Percentiles rank a stretch among this genome's conserved stretches.
These are phyloP conservation scores for Citrus mangshanensis DNA, from an alignment of 345 rosid species.

Conservation along the genomic window DNA sequence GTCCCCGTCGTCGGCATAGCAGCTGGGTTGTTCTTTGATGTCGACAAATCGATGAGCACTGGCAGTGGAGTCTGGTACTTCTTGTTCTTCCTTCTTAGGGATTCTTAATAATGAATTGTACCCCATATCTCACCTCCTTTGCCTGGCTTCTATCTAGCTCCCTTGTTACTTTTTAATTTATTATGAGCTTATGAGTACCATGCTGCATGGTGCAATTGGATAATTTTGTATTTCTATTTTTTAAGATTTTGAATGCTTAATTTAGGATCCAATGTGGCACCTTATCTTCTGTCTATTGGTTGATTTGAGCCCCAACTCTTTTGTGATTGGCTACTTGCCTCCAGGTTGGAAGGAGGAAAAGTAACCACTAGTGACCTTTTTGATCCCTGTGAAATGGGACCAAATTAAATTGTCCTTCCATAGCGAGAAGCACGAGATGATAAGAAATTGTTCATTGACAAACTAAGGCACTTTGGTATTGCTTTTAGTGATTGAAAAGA, in stretches of 20 bases:
- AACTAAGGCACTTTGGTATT: too few species aligned
- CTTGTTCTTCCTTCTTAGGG: constrained; percentile 44
- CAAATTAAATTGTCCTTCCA: not conserved
- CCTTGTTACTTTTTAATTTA: not conserved
- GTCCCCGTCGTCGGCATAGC: not conserved
- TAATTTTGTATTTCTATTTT: not conserved
- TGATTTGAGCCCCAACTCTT: not conserved
- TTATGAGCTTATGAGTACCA: not conserved
- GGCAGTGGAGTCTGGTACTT: constrained; percentile 22
- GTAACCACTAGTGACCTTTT: constrained; percentile 5
- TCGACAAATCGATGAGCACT: not conserved
- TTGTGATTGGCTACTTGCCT: constrained; percentile 13
- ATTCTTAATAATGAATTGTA: constrained; percentile 28
- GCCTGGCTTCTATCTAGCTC: not conserved
- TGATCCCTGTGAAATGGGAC: constrained; percentile 1
- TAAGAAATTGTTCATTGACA: not conserved
- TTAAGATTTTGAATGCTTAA: not conserved
- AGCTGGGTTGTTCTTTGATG: not conserved
- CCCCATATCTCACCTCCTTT: constrained; percentile 20
- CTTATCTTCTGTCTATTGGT: constrained; percentile 38
- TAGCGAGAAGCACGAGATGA: constrained; percentile 11
- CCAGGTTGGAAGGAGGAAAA: constrained; percentile 20
- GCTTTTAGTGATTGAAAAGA: too few species aligned
- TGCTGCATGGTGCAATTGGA: not conserved
- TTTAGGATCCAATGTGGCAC: constrained; percentile 19